These are phyloP conservation scores for Penicillium arizonense DNA, from an alignment of 495 filamentous ascomycete genomes.

Conservation along the genomic window DNA sequence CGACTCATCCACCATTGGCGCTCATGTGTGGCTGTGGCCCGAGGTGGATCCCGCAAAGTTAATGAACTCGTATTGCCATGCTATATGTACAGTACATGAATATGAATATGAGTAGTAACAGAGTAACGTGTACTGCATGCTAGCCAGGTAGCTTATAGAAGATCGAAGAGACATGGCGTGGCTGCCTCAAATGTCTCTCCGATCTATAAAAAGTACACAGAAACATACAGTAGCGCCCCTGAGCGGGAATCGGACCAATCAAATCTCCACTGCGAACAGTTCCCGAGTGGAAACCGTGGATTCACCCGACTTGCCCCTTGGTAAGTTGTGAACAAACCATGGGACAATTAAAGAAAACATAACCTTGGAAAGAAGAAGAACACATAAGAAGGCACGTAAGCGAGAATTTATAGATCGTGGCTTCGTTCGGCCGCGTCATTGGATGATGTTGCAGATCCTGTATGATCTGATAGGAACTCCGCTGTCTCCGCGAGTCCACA, in stretches of 20 bases:
- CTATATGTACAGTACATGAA: no score
- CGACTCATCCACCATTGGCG: no score
- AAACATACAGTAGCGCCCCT: slow-evolving; percentile 11
- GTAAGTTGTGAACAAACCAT: neutral
- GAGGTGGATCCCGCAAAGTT: slow-evolving; percentile 3
- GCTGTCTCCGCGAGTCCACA: no score
- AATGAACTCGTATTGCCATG: neutral
- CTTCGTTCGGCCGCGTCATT: slow-evolving; percentile 6
- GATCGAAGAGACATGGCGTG: no score
- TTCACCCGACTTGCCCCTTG: slow-evolving; percentile 2
- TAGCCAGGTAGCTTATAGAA: no score
- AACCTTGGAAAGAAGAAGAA: no score
- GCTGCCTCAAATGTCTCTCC: neutral
- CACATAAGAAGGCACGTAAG: neutral
- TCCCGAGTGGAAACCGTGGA: slow-evolving; percentile 16
- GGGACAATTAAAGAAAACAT: neutral
- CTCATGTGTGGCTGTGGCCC: slow-evolving; percentile 4
- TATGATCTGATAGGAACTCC: slow-evolving; percentile 2
- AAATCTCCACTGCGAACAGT: slow-evolving; percentile 5
- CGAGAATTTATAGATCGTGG: neutral
- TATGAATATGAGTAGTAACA: no score
- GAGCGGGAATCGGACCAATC: slow-evolving; percentile 19
- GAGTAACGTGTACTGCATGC: no score
- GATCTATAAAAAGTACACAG: neutral
- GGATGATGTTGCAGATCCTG: slow-evolving; percentile 5